Conservation (phyloP, 495 filamentous ascomycete genomes). For the Lasiosphaeris hirsuta region DNA sequence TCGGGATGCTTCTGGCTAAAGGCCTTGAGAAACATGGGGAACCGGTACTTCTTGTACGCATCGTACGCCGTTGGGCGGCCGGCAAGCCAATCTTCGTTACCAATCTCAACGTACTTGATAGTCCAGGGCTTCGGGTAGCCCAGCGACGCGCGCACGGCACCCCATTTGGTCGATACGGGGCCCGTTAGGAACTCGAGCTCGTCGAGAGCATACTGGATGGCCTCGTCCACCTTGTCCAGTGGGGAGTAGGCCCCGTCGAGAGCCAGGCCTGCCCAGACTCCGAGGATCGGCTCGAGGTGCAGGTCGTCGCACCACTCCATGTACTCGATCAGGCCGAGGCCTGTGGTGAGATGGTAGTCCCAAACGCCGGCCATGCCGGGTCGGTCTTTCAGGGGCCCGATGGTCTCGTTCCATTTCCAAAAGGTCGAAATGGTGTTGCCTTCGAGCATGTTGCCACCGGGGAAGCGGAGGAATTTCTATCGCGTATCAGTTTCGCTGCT, state of each 20-base stretch:
- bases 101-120: constrained; percentile 61
- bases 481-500: neutral
- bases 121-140: constrained; percentile 57
- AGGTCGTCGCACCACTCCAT: constrained; percentile 65
- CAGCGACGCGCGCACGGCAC: constrained; percentile 51
- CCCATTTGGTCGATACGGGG: constrained; percentile 55
- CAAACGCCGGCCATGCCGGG: constrained; percentile 60
- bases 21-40: constrained; percentile 53
- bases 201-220: constrained; percentile 60
- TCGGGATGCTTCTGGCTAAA: constrained; percentile 57
- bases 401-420: constrained; percentile 69
- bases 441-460: constrained; percentile 67
- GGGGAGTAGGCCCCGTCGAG: constrained; percentile 51
- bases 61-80: constrained; percentile 30
- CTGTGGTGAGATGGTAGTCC: constrained; percentile 60
- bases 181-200: constrained; percentile 66
- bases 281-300: constrained; percentile 46
- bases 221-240: constrained; percentile 36
- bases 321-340: constrained; percentile 61
- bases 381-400: constrained; percentile 60
- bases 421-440: constrained; percentile 48
- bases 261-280: constrained; percentile 60
- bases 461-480: constrained; percentile 56
- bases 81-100: constrained; percentile 64
- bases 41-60: constrained; percentile 55